Conservation (phyloP, 106 monocot genomes). For the Dendrobium officinale region DNA sequence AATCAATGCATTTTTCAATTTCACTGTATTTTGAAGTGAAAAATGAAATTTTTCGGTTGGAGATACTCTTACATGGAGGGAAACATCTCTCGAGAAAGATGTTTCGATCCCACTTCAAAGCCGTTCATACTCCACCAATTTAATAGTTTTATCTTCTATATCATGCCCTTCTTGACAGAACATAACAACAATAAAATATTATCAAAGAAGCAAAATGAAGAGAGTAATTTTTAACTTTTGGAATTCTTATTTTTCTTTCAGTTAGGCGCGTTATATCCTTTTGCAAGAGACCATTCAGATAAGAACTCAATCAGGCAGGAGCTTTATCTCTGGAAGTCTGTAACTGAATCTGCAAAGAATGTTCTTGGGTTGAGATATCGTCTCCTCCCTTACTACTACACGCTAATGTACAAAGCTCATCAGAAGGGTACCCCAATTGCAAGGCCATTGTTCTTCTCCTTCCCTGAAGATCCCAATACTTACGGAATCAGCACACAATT, state of each 20-base stretch:
- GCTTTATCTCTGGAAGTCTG: conserved; percentile 67
- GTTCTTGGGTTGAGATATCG: conserved; percentile 68
- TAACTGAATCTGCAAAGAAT: conserved; percentile 41
- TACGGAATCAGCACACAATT: conserved; percentile 50
- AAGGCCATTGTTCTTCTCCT: conserved; percentile 86
- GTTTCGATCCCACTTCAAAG: too few species aligned
- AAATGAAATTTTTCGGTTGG: too few species aligned
- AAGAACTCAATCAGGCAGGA: conserved; percentile 31
- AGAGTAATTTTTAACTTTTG: too few species aligned
- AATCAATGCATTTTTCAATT: too few species aligned
- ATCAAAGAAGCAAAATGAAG: too few species aligned
- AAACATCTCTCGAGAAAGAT: too few species aligned
- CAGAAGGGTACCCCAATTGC: conserved; percentile 61
- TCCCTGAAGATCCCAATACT: conserved; percentile 41
- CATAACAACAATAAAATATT: too few species aligned
- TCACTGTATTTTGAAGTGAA: too few species aligned
- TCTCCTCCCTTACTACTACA: conserved; percentile 72
- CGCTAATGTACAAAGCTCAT: conserved; percentile 72
- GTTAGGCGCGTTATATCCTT: conserved; percentile 86
- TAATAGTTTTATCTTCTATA: too few species aligned
- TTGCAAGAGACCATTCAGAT: conserved; percentile 55
- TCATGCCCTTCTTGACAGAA: too few species aligned
- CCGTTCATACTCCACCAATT: too few species aligned
- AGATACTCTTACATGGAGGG: too few species aligned
- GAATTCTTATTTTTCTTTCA: conserved; percentile 4